These are phyloP conservation scores for Hordeum pubiflorum DNA, from an alignment of 202 grass and related monocot species.

Conservation along the genomic window DNA sequence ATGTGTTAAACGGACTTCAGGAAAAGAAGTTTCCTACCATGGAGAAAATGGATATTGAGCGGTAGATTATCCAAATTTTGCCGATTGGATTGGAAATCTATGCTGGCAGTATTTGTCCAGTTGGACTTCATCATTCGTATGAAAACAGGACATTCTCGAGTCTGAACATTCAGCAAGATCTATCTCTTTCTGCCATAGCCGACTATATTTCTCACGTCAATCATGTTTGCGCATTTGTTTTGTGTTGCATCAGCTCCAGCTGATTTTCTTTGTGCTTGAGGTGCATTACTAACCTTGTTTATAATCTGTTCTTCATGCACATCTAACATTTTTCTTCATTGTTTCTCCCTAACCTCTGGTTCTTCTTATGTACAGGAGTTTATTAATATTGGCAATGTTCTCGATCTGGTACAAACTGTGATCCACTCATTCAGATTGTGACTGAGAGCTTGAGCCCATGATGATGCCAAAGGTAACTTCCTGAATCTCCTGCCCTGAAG, in stretches of 20 bases:
- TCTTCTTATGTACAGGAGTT: background rate
- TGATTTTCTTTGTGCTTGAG: background rate
- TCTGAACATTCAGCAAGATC: background rate
- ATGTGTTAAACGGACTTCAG: background rate
- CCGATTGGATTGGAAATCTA: background rate
- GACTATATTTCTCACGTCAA: background rate
- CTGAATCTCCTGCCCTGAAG: background rate
- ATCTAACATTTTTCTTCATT: background rate
- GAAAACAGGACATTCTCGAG: too few species aligned
- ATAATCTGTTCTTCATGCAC: background rate
- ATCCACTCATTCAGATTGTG: too few species aligned
- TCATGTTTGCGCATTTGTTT: too few species aligned
- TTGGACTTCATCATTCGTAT: background rate
- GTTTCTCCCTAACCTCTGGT: background rate
- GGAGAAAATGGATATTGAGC: background rate
- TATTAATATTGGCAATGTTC: background rate
- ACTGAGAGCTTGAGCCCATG: too few species aligned
- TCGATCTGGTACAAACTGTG: too few species aligned
- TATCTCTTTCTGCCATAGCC: background rate
- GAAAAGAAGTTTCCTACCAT: background rate
- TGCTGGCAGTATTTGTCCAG: background rate
- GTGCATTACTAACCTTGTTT: background rate
- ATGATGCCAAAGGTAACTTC: background rate
- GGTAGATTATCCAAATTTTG: background rate
- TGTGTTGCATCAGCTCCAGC: background rate